Percentiles rank a stretch among this genome's conserved stretches.
These are phyloP conservation scores for Torulaspora indica DNA, from an alignment of 805 yeast species.

Conservation along the genomic window DNA sequence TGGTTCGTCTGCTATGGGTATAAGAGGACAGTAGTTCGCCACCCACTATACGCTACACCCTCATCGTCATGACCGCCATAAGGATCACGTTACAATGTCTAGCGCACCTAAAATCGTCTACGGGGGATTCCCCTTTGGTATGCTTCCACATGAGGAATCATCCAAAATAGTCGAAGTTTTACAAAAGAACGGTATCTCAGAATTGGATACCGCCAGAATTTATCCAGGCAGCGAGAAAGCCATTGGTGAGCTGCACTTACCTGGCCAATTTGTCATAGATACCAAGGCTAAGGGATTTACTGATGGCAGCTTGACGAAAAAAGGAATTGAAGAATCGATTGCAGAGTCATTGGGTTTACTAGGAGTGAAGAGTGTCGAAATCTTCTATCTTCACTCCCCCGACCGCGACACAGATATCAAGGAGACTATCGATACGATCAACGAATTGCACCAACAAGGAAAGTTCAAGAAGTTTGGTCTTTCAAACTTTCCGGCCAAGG, in stretches of 20 bases:
- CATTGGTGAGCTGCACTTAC: constrained; percentile 15
- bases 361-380: constrained; percentile 19
- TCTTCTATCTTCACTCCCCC: constrained; percentile 26
- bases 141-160: constrained; percentile 3
- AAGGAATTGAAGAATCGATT: constrained; percentile 14
- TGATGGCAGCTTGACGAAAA: constrained; percentile 15
- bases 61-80: too few species aligned
- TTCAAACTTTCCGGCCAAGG: constrained; percentile 25
- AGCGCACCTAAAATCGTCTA: constrained; percentile 9
- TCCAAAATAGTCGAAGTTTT: constrained; percentile 10
- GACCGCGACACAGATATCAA: constrained; percentile 25
- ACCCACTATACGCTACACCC: too few species aligned
- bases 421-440: constrained; percentile 26
- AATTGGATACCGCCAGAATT: constrained; percentile 28
- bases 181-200: constrained; percentile 19
- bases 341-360: constrained; percentile 15
- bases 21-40: neutral
- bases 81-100: neutral
- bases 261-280: constrained; percentile 17
- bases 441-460: constrained; percentile 22
- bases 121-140: constrained; percentile 7
- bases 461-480: constrained; percentile 27
- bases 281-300: constrained; percentile 21
- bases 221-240: constrained; percentile 22
- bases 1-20: neutral